A percentile compares a stretch with the other conserved stretches of the same genome.
phyloP scores from a whole-genome alignment of 2,329 filamentous ascomycete species.

The Cladosporium sphaerospermum region DNA sequence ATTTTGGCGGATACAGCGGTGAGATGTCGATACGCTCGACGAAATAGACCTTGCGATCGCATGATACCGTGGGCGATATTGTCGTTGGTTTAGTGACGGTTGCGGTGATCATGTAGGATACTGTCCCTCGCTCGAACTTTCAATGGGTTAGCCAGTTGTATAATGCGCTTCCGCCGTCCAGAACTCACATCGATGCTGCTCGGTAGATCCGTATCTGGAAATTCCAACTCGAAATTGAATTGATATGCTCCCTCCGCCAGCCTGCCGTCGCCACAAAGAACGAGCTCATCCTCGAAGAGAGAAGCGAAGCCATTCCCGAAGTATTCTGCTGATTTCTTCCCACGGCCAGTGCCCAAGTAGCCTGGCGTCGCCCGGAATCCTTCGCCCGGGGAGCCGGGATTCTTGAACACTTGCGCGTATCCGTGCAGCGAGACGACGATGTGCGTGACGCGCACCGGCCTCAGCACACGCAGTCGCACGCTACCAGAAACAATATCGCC shows the following conservation, averaged over 20 bases:
- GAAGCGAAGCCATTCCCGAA: constrained; percentile 73
- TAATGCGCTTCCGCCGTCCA: too few species aligned
- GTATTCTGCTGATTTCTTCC: constrained; percentile 49
- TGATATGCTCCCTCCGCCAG: constrained; percentile 69
- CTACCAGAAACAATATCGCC: constrained; percentile 69
- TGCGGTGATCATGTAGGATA: constrained; percentile 84
- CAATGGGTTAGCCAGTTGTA: constrained; percentile 13
- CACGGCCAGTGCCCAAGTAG: constrained; percentile 30
- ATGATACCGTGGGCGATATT: constrained; percentile 71
- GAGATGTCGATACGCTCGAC: constrained; percentile 82
- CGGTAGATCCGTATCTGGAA: constrained; percentile 64
- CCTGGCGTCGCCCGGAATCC: constrained; percentile 45
- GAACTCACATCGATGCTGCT: constrained; percentile 84
- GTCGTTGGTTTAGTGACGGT: constrained; percentile 84
- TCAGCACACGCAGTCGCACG: constrained; percentile 66
- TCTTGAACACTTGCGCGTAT: constrained; percentile 72
- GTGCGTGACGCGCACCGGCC: constrained; percentile 72
- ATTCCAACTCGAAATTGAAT: constrained; percentile 70
- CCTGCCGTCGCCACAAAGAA: constrained; percentile 71
- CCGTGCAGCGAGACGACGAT: constrained; percentile 72
- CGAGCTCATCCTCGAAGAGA: constrained; percentile 75
- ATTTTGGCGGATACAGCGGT: constrained; percentile 63
- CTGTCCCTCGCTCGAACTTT: constrained; percentile 93
- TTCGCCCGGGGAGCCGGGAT: constrained; percentile 53
- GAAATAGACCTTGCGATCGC: constrained; percentile 73